phyloP scores from a whole-genome alignment of 495 filamentous ascomycete species.

The Trichoderma reesei region DNA sequence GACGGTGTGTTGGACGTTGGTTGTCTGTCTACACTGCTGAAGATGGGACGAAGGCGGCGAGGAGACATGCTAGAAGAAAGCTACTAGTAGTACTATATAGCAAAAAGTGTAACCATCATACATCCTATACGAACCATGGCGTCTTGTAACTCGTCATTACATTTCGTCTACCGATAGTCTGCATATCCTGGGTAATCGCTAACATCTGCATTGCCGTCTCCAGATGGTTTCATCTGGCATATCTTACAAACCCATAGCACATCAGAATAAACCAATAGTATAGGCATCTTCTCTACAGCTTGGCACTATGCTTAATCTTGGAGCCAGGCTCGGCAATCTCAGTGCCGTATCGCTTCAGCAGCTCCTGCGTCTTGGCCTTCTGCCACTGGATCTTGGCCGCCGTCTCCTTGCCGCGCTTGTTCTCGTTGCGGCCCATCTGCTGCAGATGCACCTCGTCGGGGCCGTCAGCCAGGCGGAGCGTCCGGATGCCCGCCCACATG shows the following conservation, averaged over 20 bases:
- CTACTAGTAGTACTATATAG: no score
- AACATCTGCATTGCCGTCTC: no score
- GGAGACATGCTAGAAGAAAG: no score
- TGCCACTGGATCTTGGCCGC: slow-evolving; percentile 55
- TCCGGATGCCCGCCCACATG: slow-evolving; percentile 78
- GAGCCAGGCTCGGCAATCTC: slow-evolving; percentile 37
- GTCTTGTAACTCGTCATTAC: no score
- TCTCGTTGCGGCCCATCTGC: slow-evolving; percentile 81
- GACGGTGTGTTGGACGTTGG: no score
- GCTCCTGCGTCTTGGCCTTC: slow-evolving; percentile 49
- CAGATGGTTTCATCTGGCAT: neutral
- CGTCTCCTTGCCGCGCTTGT: slow-evolving; percentile 54
- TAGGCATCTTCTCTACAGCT: slow-evolving; percentile 26
- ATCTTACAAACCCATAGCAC: neutral
- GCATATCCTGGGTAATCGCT: no score
- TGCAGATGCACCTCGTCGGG: slow-evolving; percentile 92
- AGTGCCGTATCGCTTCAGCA: slow-evolving; percentile 55
- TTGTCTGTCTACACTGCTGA: no score
- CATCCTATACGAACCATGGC: no score
- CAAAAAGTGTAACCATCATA: no score
- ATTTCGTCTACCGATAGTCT: no score
- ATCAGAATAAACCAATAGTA: neutral
- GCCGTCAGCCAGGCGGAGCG: slow-evolving; percentile 77
- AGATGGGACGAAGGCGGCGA: no score
- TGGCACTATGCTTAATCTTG: slow-evolving; percentile 34